Evolutionary conservation across 768 basidiomycete genomes (phyloP).

Genomic region (Rhodotorula sphaerocarpa): DNA sequence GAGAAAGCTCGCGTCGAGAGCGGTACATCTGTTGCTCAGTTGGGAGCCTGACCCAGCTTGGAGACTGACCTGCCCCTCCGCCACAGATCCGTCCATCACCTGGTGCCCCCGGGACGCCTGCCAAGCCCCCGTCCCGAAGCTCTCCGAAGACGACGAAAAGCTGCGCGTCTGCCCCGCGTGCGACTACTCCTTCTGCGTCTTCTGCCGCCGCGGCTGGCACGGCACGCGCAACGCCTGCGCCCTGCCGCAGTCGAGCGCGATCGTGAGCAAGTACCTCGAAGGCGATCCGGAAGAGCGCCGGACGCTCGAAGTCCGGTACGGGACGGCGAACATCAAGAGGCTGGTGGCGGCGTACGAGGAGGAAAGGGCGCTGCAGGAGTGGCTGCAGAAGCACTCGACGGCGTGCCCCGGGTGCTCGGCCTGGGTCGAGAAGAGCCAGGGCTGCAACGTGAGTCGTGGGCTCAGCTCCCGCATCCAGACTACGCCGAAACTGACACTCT

Average conservation of each 20-base stretch:
- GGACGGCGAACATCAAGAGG: conserved; percentile 27
- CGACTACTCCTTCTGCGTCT: conserved; percentile 33
- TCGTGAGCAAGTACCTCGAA: conserved; percentile 30
- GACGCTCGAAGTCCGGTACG: conserved; percentile 35
- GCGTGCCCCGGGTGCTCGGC: conserved; percentile 26
- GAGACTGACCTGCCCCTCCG: not conserved
- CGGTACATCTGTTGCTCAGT: no score
- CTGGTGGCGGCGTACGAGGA: conserved; percentile 35
- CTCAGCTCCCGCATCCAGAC: conserved; percentile 1
- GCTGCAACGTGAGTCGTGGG: conserved; percentile 9
- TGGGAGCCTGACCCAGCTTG: not conserved
- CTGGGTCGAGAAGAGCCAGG: conserved; percentile 22
- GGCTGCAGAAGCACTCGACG: conserved; percentile 29
- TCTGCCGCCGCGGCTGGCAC: conserved; percentile 35
- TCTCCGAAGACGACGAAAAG: conserved; percentile 34
- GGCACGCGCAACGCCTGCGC: conserved; percentile 34
- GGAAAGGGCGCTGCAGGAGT: conserved; percentile 34
- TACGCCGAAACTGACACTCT: not conserved
- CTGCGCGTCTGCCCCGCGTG: conserved; percentile 29
- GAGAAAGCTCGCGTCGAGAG: conserved; percentile 38
- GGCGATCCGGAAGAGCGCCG: conserved; percentile 1
- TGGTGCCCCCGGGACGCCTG: conserved; percentile 35
- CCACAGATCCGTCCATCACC: conserved; percentile 34
- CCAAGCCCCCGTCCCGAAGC: conserved; percentile 32
- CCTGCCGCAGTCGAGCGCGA: conserved; percentile 26